These are phyloP conservation scores for Fusarium nematophilum DNA, from an alignment of 2,329 filamentous ascomycete species.

Conservation along the genomic window DNA sequence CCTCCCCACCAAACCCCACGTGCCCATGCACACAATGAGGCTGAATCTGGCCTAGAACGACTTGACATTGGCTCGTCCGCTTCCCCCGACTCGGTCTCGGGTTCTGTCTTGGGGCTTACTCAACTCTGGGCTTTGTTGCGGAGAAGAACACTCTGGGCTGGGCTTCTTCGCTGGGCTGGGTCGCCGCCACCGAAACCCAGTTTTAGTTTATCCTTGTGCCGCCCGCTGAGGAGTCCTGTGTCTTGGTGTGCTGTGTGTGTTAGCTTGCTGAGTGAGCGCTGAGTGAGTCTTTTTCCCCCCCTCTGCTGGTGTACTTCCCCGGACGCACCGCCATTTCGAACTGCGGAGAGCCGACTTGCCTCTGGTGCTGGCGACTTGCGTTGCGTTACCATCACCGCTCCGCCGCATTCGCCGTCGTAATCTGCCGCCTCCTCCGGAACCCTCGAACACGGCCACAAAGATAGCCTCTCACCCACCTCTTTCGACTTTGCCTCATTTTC, in stretches of 20 bases:
- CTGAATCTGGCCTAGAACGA: conserved; percentile 46
- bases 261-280: conserved; percentile 28
- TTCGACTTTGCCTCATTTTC: too few species aligned
- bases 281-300: background rate
- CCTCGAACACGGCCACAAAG: conserved; percentile 31
- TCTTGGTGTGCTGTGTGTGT: too few species aligned
- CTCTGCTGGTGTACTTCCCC: conserved; percentile 13
- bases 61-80: conserved; percentile 37
- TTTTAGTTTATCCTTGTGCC: conserved; percentile 15
- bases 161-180: conserved; percentile 16
- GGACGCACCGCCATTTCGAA: conserved; percentile 36
- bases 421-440: conserved; percentile 41
- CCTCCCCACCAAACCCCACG: conserved; percentile 42
- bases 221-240: background rate
- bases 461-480: conserved; percentile 9
- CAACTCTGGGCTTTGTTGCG: too few species aligned
- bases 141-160: background rate
- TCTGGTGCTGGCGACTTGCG: too few species aligned
- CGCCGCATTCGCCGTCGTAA: conserved; percentile 46
- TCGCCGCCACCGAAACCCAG: conserved; percentile 38
- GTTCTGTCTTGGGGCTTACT: background rate
- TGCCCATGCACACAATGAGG: conserved; percentile 43
- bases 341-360: too few species aligned
- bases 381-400: conserved; percentile 34
- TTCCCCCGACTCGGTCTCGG: conserved; percentile 14